Percentiles rank a stretch among this genome's conserved stretches.
Conservation (phyloP, 805 yeast species). For the Hanseniaspora clermontiae region DNA sequence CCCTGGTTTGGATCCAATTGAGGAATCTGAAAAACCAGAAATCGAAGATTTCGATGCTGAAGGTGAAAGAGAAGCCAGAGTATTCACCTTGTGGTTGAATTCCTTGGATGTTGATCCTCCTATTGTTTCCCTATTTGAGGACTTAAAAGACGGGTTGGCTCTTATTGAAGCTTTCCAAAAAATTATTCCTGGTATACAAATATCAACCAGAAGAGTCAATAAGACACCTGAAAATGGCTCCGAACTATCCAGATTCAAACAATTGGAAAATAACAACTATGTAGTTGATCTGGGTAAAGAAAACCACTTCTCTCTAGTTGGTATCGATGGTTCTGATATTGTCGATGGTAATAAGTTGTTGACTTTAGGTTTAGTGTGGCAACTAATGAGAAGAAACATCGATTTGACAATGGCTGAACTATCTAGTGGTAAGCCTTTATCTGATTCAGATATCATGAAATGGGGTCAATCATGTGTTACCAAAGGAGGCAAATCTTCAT, state of each 20-base stretch:
- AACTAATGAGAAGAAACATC: conserved; percentile 93
- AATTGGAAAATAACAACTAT: conserved; percentile 92
- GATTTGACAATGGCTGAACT: conserved; percentile 66
- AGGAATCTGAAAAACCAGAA: conserved; percentile 80
- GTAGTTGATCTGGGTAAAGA: conserved; percentile 95
- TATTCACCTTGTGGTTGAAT: conserved; percentile 93
- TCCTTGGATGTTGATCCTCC: conserved; percentile 94
- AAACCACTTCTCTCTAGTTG: conserved; percentile 84
- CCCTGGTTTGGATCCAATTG: conserved; percentile 93
- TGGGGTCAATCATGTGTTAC: conserved; percentile 86
- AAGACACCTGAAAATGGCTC: conserved; percentile 64
- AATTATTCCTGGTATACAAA: conserved; percentile 78
- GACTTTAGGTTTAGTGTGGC: conserved; percentile 93
- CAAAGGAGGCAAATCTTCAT: conserved; percentile 68
- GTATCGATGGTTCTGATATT: conserved; percentile 96
- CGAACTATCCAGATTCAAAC: conserved; percentile 82
- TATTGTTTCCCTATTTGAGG: conserved; percentile 81
- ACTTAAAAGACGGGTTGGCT: conserved; percentile 81
- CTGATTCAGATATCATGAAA: conserved; percentile 74
- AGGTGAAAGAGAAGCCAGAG: conserved; percentile 98
- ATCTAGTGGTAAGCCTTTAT: conserved; percentile 59
- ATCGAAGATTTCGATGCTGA: conserved; percentile 98
- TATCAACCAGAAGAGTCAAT: conserved; percentile 65
- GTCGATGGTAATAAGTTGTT: conserved; percentile 83
- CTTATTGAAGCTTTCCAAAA: conserved; percentile 88